phyloP scores from a whole-genome alignment of 1,284 basidiomycete genomes.

The Papiliotrema terrestris region DNA sequence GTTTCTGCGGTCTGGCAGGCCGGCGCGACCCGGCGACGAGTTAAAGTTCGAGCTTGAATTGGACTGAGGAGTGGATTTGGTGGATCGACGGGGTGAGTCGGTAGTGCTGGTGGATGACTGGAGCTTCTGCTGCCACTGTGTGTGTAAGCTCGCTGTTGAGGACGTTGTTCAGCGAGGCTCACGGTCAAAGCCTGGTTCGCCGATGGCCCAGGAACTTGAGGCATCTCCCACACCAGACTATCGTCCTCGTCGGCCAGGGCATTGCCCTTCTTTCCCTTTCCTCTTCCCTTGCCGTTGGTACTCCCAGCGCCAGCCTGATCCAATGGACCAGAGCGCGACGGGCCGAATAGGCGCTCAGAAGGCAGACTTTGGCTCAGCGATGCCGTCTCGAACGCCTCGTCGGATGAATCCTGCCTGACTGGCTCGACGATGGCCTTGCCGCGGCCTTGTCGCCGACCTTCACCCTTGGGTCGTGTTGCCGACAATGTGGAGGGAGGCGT shows the following conservation, averaged over 20 bases:
- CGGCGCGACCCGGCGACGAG: not conserved
- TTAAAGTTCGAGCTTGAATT: not conserved
- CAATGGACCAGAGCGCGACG: not conserved
- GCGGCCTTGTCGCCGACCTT: not conserved
- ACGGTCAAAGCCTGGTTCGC: conserved; percentile 29
- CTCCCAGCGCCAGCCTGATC: not conserved
- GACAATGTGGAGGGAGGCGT: not conserved
- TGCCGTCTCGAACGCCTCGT: conserved; percentile 13
- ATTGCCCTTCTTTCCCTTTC: conserved; percentile 9
- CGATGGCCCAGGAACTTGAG: conserved; percentile 14
- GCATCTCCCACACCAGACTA: conserved; percentile 42
- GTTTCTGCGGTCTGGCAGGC: not conserved
- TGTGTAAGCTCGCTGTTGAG: conserved; percentile 1
- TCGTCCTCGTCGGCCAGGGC: conserved; percentile 18
- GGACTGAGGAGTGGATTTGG: conserved; percentile 7
- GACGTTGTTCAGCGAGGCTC: conserved; percentile 3
- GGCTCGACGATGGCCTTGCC: not conserved
- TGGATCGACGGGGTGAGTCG: conserved; percentile 3
- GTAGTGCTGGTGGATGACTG: conserved; percentile 12
- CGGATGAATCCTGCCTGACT: not conserved
- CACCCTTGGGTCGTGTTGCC: not conserved
- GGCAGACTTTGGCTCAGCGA: conserved; percentile 25
- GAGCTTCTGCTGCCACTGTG: conserved; percentile 42
- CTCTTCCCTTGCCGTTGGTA: conserved; percentile 3
- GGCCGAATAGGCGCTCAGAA: conserved; percentile 6